A percentile compares a stretch with the other conserved stretches of the same genome.
Evolutionary conservation across 768 basidiomycete species (phyloP).

Genomic region (Pleurotus citrinopileatus): DNA sequence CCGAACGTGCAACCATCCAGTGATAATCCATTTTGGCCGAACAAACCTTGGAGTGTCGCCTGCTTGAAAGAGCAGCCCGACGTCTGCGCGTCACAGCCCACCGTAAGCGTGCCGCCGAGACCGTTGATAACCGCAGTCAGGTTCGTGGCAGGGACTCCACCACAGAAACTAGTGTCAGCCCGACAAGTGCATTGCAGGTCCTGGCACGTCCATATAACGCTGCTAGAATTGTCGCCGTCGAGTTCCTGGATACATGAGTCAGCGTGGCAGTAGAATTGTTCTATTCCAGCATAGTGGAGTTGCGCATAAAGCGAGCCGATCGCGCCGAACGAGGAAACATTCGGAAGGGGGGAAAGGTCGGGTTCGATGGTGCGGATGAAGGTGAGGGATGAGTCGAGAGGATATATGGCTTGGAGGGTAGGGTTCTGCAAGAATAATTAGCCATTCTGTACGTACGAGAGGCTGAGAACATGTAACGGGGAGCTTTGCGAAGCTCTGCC

Average conservation of each 20-base stretch:
- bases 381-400: conserved; percentile 68
- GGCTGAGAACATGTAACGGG: neutral
- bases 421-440: conserved; percentile 56
- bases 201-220: conserved; percentile 67
- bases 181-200: conserved; percentile 76
- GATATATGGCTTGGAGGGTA: conserved; percentile 75
- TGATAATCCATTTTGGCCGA: conserved; percentile 71
- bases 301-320: conserved; percentile 60
- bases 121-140: conserved; percentile 62
- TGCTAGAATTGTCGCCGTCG: conserved; percentile 29
- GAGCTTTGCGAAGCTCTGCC: too few relatives aligned
- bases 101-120: conserved; percentile 61
- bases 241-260: conserved; percentile 65
- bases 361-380: conserved; percentile 76
- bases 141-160: conserved; percentile 40
- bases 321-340: conserved; percentile 55
- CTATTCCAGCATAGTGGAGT: conserved; percentile 74
- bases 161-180: conserved; percentile 72
- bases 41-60: conserved; percentile 56
- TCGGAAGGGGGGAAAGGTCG: conserved; percentile 64
- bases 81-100: conserved; percentile 61
- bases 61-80: conserved; percentile 80
- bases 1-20: conserved; percentile 79
- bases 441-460: neutral
- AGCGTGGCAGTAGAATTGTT: conserved; percentile 87